Evolutionary conservation across 345 rosid species (phyloP).

Genomic region (Eucalyptus urophylla): DNA sequence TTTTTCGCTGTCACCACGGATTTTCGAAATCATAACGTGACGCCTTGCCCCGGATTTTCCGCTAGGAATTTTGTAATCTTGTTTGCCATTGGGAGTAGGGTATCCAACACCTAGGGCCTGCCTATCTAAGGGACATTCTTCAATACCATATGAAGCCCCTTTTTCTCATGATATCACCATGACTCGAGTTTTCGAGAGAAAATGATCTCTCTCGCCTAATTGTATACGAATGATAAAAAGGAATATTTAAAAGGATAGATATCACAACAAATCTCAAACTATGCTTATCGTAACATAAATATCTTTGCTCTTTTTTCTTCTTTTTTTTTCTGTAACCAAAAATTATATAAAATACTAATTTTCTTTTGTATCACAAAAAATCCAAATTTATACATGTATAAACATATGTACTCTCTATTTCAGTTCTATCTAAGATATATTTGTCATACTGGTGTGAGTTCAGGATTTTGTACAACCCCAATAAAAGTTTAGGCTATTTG

Average conservation of each 20-base stretch:
- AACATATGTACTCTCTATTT: too few relatives aligned
- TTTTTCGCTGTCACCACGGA: neutral
- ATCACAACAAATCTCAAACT: too few relatives aligned
- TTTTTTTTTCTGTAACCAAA: too few relatives aligned
- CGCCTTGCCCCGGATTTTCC: neutral
- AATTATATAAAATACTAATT: too few relatives aligned
- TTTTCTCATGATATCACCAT: neutral
- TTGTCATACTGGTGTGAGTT: neutral
- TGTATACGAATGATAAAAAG: neutral
- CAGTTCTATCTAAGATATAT: too few relatives aligned
- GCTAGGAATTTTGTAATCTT: neutral
- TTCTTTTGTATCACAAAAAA: too few relatives aligned
- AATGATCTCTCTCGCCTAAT: neutral
- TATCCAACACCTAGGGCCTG: neutral
- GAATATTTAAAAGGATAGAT: too few relatives aligned
- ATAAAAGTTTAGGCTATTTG: neutral
- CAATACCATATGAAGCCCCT: too few relatives aligned
- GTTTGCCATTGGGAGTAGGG: neutral
- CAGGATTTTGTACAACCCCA: neutral
- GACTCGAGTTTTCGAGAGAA: too few relatives aligned
- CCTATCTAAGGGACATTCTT: neutral
- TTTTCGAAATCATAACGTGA: neutral
- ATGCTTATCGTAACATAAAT: too few relatives aligned
- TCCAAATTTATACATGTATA: neutral
- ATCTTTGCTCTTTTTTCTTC: accelerated